Percentiles rank a stretch among this genome's conserved stretches.
phyloP scores from a whole-genome alignment of 768 basidiomycete species.

The Collybiopsis luxurians region DNA sequence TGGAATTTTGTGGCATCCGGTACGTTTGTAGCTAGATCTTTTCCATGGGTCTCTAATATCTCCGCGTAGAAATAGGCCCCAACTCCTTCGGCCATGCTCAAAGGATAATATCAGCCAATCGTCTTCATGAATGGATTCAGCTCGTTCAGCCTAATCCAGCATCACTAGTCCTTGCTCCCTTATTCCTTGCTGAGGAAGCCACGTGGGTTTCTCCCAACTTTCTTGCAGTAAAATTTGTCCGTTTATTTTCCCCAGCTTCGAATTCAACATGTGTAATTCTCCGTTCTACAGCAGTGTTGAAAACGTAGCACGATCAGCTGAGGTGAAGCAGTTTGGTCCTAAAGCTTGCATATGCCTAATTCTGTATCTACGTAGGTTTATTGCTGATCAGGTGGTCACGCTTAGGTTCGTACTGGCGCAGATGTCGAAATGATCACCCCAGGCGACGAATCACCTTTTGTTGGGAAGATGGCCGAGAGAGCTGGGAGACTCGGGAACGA shows the following conservation, averaged over 20 bases:
- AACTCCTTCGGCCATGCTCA: constrained; percentile 55
- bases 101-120: constrained; percentile 57
- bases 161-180: constrained; percentile 46
- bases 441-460: constrained; percentile 84
- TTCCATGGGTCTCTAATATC: not conserved
- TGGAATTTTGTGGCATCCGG: constrained; percentile 76
- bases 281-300: constrained; percentile 81
- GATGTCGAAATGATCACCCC: constrained; percentile 85
- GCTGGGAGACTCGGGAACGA: constrained; percentile 39
- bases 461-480: constrained; percentile 73
- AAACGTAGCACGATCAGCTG: constrained; percentile 60
- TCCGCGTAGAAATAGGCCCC: constrained; percentile 65
- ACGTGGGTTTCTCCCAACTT: not conserved
- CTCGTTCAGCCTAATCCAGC: constrained; percentile 36
- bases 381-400: not conserved
- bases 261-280: constrained; percentile 94
- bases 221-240: no score
- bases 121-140: constrained; percentile 46
- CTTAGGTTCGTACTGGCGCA: constrained; percentile 82
- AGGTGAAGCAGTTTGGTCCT: constrained; percentile 62
- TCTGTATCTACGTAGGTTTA: not conserved
- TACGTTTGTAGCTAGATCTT: not conserved
- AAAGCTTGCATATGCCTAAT: constrained; percentile 61
- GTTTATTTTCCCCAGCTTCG: constrained; percentile 40
- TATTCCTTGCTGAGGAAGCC: constrained; percentile 13